A percentile compares a stretch with the other conserved stretches of the same genome.
phyloP scores from a whole-genome alignment of 1,284 basidiomycete species.

The Cryptococcus amylolentus region DNA sequence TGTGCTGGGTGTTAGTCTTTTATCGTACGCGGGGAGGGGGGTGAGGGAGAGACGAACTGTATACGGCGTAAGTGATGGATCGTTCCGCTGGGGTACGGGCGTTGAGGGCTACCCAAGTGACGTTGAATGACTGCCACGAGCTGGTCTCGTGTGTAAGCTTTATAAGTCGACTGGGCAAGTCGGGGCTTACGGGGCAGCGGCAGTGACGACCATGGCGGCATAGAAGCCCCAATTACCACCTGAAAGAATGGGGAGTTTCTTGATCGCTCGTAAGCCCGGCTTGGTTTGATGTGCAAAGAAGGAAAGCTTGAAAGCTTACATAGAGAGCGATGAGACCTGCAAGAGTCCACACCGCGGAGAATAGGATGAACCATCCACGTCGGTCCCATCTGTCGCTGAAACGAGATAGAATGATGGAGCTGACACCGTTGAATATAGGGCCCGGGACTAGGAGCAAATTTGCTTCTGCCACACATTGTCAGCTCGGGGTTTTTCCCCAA shows the following conservation, averaged over 20 bases:
- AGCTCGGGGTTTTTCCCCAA: neutral
- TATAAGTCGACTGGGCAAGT: neutral
- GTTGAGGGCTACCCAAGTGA: slow-evolving; percentile 8
- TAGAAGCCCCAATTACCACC: slow-evolving; percentile 9
- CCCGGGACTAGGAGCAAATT: neutral
- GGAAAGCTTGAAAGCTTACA: neutral
- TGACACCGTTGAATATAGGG: neutral
- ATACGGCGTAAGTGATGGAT: slow-evolving; percentile 10
- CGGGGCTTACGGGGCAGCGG: slow-evolving; percentile 1
- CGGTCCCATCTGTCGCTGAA: slow-evolving; percentile 6
- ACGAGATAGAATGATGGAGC: slow-evolving; percentile 1
- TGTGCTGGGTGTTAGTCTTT: neutral
- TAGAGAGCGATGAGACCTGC: slow-evolving; percentile 8
- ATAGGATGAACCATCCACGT: slow-evolving; percentile 5
- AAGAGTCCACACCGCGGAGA: slow-evolving; percentile 6
- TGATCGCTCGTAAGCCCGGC: neutral
- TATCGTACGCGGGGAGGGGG: neutral
- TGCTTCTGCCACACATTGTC: neutral
- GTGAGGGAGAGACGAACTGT: neutral
- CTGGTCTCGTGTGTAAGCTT: neutral
- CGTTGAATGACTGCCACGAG: slow-evolving; percentile 6
- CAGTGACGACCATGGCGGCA: slow-evolving; percentile 8
- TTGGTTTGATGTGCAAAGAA: neutral
- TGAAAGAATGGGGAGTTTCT: slow-evolving; percentile 7
- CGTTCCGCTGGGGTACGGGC: slow-evolving; percentile 7